Base-by-base conservation (phyloP, 257 asterid genomes). In the Solanum corneliomulleri region DNA sequence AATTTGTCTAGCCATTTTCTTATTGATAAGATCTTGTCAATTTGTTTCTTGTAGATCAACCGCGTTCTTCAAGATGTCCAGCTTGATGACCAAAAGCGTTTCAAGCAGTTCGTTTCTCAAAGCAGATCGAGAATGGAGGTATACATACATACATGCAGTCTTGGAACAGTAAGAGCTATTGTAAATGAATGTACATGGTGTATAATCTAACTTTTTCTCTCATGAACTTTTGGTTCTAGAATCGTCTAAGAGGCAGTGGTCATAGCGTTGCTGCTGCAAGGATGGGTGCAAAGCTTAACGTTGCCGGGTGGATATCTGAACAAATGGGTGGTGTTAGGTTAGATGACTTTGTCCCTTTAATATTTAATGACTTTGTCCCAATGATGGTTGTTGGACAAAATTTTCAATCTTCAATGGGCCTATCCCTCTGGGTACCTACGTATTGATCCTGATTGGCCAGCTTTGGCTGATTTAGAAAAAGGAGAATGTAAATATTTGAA, bases 61-160 rank as follows among this genome's bases (percentile, higher is more conserved):
- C 39, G 96, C 87, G 92, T 97, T 88, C 91, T 97, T 89, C 99
- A 94, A 92, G 99, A 97, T 90, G 99, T 97, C 91, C 94, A 96
- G 77, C 92, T 97, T 86, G 95, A 97, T 0, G 98, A 97, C 92
- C 98, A 96, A 91, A 96, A 94, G 92, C 96, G 99, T 84, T 97
- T 97, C 89, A 96, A 94, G 95, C 99, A 96, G 91, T 97, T 97
- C 90, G 99, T 96, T 90, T 93, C 98, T 82, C 99, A 97, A 89
- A 95, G 99, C 97, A 96, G 91, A 94, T 97, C 99, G 33, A 93
- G 97, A 91, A 96, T 97, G 99, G 99, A 97, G 99, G 99, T 97
- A 89, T 37, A 62, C 47, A 89, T 37, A 62, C 47, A 89, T 37
- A 49, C 42, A 3, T 89, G 87, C 11, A 49, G 45, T 86, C 49